These are phyloP conservation scores for Stenogyne calaminthoides DNA, from an alignment of 305 asterid genomes.

Conservation along the genomic window DNA sequence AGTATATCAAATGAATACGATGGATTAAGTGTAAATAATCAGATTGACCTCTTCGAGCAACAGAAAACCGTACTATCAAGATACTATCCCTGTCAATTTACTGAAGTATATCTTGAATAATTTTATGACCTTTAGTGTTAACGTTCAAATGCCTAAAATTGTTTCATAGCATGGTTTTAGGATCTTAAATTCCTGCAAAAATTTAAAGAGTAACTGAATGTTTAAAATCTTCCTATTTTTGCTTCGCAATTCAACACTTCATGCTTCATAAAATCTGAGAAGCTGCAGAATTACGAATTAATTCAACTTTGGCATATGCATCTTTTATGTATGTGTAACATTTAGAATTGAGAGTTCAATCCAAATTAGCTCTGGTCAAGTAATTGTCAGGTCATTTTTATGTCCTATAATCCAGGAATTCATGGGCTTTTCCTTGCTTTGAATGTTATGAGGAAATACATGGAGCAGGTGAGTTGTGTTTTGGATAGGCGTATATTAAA, in stretches of 20 bases:
- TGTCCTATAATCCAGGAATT: constrained; percentile 65
- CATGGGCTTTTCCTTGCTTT: constrained; percentile 96
- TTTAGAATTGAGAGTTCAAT: not conserved
- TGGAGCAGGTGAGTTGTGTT: constrained; percentile 77
- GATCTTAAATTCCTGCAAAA: too few species aligned
- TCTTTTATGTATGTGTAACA: not conserved
- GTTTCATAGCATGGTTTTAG: too few species aligned
- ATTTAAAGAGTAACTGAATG: not conserved
- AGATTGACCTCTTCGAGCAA: not conserved
- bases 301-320: not conserved
- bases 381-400: constrained; percentile 11
- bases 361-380: constrained; percentile 1
- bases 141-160: too few species aligned
- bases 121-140: not conserved
- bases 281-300: constrained; percentile 6
- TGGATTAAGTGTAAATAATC: not conserved
- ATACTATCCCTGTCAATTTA: not conserved
- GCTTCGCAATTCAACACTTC: constrained; percentile 3
- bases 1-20: not conserved
- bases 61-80: not conserved
- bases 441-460: constrained; percentile 98
- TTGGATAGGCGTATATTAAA: constrained; percentile 53
- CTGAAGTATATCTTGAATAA: not conserved
- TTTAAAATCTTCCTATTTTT: not conserved
- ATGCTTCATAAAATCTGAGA: constrained; percentile 1